phyloP scores from a whole-genome alignment of 805 yeast genomes.

The Teunomyces pallodes region DNA sequence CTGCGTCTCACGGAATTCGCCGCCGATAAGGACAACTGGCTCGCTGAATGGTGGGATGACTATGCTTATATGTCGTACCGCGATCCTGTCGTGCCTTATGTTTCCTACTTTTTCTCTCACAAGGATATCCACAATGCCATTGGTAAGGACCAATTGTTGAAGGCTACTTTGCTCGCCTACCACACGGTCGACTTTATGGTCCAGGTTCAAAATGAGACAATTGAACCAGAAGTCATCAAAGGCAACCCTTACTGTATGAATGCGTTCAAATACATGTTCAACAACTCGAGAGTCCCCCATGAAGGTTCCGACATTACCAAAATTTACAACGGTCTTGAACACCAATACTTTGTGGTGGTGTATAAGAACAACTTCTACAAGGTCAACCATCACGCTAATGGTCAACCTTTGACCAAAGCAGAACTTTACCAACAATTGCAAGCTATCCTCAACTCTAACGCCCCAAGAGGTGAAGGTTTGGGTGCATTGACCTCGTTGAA shows the following conservation, averaged over 20 bases:
- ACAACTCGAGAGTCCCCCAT: conserved; percentile 80
- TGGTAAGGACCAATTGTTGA: conserved; percentile 62
- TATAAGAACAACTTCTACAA: conserved; percentile 80
- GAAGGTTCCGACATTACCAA: conserved; percentile 61
- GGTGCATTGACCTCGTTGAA: conserved; percentile 82
- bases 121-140: conserved; percentile 59
- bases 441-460: conserved; percentile 44
- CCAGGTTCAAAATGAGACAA: conserved; percentile 62
- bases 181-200: conserved; percentile 68
- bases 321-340: conserved; percentile 45
- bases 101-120: conserved; percentile 85
- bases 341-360: conserved; percentile 70
- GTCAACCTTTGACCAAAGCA: conserved; percentile 42
- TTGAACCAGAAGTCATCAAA: conserved; percentile 78
- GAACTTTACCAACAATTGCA: conserved; percentile 59
- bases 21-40: conserved; percentile 75
- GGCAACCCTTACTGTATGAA: conserved; percentile 92
- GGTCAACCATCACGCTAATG: conserved; percentile 55
- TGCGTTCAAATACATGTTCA: conserved; percentile 86
- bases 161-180: conserved; percentile 72
- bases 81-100: conserved; percentile 94
- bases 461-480: conserved; percentile 50
- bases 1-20: conserved; percentile 59
- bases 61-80: conserved; percentile 87
- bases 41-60: conserved; percentile 89